Base-by-base conservation (phyloP, 257 asterid genomes). In the Fraxinus pennsylvanica region DNA sequence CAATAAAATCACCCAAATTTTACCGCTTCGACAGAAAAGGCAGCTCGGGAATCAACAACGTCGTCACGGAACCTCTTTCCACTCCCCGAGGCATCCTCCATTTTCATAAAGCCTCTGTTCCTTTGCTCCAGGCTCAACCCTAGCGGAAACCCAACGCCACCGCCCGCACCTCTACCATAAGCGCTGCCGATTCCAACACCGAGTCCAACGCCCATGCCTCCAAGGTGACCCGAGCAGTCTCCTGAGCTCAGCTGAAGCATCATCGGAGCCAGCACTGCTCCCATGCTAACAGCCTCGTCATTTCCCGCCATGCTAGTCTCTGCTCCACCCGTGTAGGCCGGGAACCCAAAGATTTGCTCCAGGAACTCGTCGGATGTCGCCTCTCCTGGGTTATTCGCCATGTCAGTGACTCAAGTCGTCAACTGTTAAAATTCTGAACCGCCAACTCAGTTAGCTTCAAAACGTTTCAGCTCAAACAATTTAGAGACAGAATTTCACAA, bases 51-150 rank as follows among this genome's bases (percentile, higher is more conserved):
- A 82, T 85, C 94, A 45, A 85, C 85, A 70, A 83, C 82, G 74
- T 91, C 94, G 73, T 89, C 91, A 6, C 89, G 87, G 82, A 88
- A 92, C 75, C 97, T 81, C 78, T 85, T 94, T 67, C 93, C 96
- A 77, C 89, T 83, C 71, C 88, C 92, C 36, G 90, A 86, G 29
- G 83, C 90, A 30, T 89, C 98, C 38, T 79, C 89, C 83, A 86
- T 84, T 81, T 81, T 86, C 88, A 88, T 78, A 50, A 85, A 93
- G 72, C 91, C 97, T 47, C 86, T 77, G 59, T 87, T 95, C 82
- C 97, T 92, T 41, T 90, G 97, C 57, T 96, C 99, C 80, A 91
- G 87, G 85, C 98, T 91, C 91, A 95, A 78, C 68, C 97, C 97
- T 52, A 95, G 80, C 21, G 99, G 99, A 82, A 90, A 95, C 36